A percentile compares a stretch with the other conserved stretches of the same genome.
These are phyloP conservation scores for Amanita polypyramis DNA, from an alignment of 768 basidiomycete species.

Conservation along the genomic window DNA sequence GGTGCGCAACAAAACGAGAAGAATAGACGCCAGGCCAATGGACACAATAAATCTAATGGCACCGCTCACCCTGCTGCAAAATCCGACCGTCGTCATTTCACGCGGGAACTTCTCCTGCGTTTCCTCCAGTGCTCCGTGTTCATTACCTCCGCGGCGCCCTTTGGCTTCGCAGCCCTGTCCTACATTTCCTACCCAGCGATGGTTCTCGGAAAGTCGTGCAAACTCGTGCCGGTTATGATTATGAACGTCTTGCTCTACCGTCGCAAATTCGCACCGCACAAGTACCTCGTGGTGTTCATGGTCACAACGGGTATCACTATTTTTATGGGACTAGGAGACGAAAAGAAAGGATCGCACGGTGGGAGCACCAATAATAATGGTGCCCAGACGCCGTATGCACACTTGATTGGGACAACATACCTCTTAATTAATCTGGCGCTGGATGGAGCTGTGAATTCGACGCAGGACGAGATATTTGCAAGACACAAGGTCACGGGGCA, in stretches of 20 bases:
- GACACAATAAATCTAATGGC: conserved; percentile 18
- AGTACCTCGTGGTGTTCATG: conserved; percentile 91
- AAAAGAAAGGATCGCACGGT: conserved; percentile 29
- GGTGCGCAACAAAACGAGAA: conserved; percentile 14
- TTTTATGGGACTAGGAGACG: conserved; percentile 84
- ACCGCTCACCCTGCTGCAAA: conserved; percentile 21
- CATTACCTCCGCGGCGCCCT: conserved; percentile 87
- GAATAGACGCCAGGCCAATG: conserved; percentile 24
- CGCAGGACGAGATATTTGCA: conserved; percentile 93
- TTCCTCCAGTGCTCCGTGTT: conserved; percentile 82
- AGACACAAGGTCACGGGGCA: conserved; percentile 69
- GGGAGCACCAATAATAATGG: conserved; percentile 26
- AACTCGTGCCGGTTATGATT: conserved; percentile 96
- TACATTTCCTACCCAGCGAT: conserved; percentile 98
- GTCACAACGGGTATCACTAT: conserved; percentile 87
- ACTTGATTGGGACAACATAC: conserved; percentile 63
- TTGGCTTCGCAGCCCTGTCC: conserved; percentile 90
- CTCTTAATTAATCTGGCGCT: conserved; percentile 80
- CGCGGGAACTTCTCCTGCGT: conserved; percentile 46
- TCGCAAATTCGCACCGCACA: conserved; percentile 84
- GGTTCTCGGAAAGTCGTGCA: conserved; percentile 98
- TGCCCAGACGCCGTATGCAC: conserved; percentile 35
- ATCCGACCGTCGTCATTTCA: conserved; percentile 24
- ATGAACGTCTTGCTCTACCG: conserved; percentile 97
- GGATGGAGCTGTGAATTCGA: conserved; percentile 91